Conservation (phyloP, 495 filamentous ascomycete genomes). For the Bacidia gigantensis region DNA sequence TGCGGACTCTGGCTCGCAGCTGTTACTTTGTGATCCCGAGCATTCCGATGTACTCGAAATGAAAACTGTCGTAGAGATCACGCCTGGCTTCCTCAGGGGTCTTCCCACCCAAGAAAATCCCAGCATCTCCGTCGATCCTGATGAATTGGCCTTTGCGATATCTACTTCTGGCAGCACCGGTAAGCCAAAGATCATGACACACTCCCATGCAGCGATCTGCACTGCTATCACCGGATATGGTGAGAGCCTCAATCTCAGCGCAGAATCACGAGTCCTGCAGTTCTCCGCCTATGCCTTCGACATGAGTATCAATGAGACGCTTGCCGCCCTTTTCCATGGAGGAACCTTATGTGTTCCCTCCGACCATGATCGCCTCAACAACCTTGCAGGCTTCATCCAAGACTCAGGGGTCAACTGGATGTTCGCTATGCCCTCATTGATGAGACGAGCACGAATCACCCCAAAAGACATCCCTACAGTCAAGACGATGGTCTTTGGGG, state of each 20-base stretch:
- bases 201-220: conserved; percentile 27
- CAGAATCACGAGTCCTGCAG: conserved; percentile 18
- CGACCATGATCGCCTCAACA: conserved; percentile 28
- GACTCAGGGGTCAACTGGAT: conserved; percentile 16
- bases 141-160: conserved; percentile 6
- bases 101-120: too few relatives aligned
- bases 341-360: conserved; percentile 40
- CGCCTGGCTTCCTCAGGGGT: neutral
- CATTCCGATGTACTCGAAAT: neutral
- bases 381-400: conserved; percentile 21
- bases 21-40: conserved; percentile 23
- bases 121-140: conserved; percentile 9
- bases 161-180: conserved; percentile 32
- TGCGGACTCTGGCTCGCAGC: conserved; percentile 26
- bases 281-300: conserved; percentile 29
- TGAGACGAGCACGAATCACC: conserved; percentile 13
- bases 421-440: conserved; percentile 20
- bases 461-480: conserved; percentile 17
- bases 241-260: neutral
- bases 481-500: conserved; percentile 17
- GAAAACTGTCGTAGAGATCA: neutral
- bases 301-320: conserved; percentile 38
- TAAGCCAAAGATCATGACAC: conserved; percentile 26
- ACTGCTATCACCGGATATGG: conserved; percentile 13
- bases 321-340: conserved; percentile 33